A percentile compares a stretch with the other conserved stretches of the same genome.
Evolutionary conservation across 2,329 filamentous ascomycete genomes (phyloP).

Genomic region (Rhinocladiella similis): DNA sequence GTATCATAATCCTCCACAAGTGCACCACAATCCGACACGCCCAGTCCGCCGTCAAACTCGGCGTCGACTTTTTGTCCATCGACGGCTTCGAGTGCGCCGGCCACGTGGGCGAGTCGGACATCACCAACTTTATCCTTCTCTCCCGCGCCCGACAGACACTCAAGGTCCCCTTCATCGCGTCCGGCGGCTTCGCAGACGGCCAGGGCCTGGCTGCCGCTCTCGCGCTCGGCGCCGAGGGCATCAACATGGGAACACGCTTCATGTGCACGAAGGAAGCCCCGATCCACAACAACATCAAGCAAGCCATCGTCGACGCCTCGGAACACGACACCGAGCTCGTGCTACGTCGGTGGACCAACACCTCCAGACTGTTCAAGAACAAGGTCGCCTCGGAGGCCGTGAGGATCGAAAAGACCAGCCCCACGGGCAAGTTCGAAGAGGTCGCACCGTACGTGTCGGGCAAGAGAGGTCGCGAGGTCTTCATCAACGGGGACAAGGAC

Average conservation of each 20-base stretch:
- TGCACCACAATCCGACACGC: conserved; percentile 96
- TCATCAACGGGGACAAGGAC: conserved; percentile 86
- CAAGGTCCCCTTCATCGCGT: conserved; percentile 88
- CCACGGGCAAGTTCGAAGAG: conserved; percentile 83
- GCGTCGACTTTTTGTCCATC: conserved; percentile 94
- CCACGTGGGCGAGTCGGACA: conserved; percentile 55
- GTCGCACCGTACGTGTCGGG: conserved; percentile 86
- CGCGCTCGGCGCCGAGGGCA: conserved; percentile 83
- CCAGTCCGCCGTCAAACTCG: conserved; percentile 85
- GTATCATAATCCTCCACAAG: conserved; percentile 85
- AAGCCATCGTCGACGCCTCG: conserved; percentile 81
- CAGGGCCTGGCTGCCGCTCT: conserved; percentile 89
- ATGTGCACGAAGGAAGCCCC: conserved; percentile 95
- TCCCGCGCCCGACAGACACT: conserved; percentile 81
- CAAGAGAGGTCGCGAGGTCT: conserved; percentile 86
- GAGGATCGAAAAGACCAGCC: conserved; percentile 79
- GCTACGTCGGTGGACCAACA: conserved; percentile 90
- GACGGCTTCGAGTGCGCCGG: conserved; percentile 97
- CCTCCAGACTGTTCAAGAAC: conserved; percentile 83
- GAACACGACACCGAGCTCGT: conserved; percentile 92
- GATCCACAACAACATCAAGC: conserved; percentile 90
- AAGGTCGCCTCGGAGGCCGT: conserved; percentile 79
- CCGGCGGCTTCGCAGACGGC: conserved; percentile 92
- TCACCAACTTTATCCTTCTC: conserved; percentile 65
- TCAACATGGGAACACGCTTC: conserved; percentile 99